Conservation (phyloP, 2,329 filamentous ascomycete genomes). For the Aspergillus ibericus region DNA sequence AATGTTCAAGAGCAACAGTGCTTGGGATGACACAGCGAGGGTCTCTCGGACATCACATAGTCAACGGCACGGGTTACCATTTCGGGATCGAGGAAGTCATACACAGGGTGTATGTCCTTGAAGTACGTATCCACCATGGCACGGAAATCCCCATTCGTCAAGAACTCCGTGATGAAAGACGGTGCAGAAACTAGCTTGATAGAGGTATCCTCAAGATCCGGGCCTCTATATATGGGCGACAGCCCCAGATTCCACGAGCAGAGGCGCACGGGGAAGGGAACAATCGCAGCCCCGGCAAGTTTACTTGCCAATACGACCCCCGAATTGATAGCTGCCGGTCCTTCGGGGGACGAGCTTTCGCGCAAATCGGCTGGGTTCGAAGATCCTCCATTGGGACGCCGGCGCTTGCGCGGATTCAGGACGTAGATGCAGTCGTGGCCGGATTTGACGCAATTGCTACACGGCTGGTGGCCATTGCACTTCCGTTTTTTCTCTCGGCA, state of each 20-base stretch:
- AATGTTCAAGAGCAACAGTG: conserved; percentile 14
- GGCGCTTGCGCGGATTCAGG: not conserved
- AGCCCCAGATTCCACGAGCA: conserved; percentile 7
- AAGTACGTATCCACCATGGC: conserved; percentile 4
- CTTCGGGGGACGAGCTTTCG: no score
- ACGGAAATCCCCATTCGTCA: not conserved
- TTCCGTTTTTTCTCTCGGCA: conserved; percentile 7
- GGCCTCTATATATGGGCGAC: not conserved
- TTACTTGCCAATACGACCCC: no score
- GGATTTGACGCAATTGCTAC: not conserved
- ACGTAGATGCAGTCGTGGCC: not conserved
- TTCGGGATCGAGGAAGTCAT: conserved; percentile 13
- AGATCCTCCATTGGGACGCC: no score
- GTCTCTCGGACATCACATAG: not conserved
- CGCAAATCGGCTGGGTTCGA: no score
- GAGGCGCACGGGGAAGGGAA: not conserved
- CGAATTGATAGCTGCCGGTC: no score
- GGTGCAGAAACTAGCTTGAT: not conserved
- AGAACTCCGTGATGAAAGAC: conserved; percentile 5
- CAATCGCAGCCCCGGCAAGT: not conserved
- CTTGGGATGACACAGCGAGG: not conserved
- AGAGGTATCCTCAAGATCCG: not conserved
- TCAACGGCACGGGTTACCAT: not conserved
- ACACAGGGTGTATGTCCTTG: conserved; percentile 12
- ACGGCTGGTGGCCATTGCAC: conserved; percentile 8